A percentile compares a stretch with the other conserved stretches of the same genome.
Evolutionary conservation across 768 basidiomycete genomes (phyloP).

Genomic region (Basidioascus undulatus): DNA sequence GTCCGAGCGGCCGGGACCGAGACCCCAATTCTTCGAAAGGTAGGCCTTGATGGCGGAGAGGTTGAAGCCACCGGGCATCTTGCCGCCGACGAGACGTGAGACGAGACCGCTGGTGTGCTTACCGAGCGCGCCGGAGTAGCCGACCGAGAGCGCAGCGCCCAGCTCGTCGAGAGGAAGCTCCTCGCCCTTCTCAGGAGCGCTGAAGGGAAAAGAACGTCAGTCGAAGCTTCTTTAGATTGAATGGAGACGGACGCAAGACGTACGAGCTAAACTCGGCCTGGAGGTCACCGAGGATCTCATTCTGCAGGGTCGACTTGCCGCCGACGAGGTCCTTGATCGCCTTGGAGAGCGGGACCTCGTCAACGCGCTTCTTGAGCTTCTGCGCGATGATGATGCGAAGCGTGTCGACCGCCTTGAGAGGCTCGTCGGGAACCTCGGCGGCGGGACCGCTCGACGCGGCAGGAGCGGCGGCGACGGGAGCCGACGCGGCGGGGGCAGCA

Average conservation of each 20-base stretch:
- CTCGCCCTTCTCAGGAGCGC: constrained; percentile 94
- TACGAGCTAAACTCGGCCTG: constrained; percentile 81
- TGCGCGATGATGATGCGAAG: constrained; percentile 76
- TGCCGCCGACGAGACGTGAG: constrained; percentile 72
- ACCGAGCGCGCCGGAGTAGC: constrained; percentile 65
- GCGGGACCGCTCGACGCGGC: constrained; percentile 30
- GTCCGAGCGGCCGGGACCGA: constrained; percentile 75
- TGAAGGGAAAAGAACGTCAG: too few species aligned
- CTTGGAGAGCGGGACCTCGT: constrained; percentile 71
- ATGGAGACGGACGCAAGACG: too few species aligned
- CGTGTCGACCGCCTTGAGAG: constrained; percentile 73
- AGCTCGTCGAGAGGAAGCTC: constrained; percentile 91
- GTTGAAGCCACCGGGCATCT: constrained; percentile 99
- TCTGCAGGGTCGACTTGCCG: constrained; percentile 95
- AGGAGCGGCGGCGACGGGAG: constrained; percentile 22
- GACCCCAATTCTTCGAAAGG: constrained; percentile 78
- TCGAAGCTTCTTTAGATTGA: too few species aligned
- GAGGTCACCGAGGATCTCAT: constrained; percentile 91
- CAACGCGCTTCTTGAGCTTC: constrained; percentile 85
- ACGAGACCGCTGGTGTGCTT: constrained; percentile 81
- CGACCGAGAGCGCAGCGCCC: constrained; percentile 54
- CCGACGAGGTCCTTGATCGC: constrained; percentile 96
- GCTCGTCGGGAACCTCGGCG: constrained; percentile 61
- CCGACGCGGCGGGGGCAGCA: constrained; percentile 22
- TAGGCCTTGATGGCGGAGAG: constrained; percentile 69